A percentile compares a stretch with the other conserved stretches of the same genome.
Evolutionary conservation across 2,329 filamentous ascomycete species (phyloP).

Genomic region (Penicillium aurantiogriseum): DNA sequence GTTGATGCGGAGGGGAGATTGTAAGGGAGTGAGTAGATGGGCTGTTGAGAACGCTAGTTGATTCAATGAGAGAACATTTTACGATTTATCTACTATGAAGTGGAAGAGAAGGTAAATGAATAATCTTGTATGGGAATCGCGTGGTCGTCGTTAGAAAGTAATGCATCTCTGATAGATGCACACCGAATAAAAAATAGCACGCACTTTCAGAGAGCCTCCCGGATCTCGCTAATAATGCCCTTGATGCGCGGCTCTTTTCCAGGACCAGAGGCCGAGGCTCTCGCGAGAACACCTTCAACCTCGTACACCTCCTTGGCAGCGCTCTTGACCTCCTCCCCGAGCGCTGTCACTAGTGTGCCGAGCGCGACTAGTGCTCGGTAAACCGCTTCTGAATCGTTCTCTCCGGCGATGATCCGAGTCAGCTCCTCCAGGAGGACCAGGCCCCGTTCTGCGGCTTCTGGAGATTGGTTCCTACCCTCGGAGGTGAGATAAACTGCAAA

Average conservation of each 20-base stretch:
- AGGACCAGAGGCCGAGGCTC: slow-evolving; percentile 48
- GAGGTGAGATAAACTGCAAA: slow-evolving; percentile 69
- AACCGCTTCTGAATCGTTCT: slow-evolving; percentile 76
- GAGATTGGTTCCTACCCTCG: slow-evolving; percentile 38
- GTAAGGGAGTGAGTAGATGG: slow-evolving; percentile 13
- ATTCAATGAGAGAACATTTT: background rate
- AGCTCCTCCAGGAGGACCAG: slow-evolving; percentile 62
- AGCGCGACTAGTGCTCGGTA: slow-evolving; percentile 80
- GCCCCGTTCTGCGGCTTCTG: slow-evolving; percentile 48
- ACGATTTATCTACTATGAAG: background rate
- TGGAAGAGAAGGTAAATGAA: background rate
- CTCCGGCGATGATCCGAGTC: slow-evolving; percentile 60
- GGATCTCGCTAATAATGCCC: slow-evolving; percentile 61
- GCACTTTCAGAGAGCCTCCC: slow-evolving; percentile 32
- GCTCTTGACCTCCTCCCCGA: slow-evolving; percentile 60
- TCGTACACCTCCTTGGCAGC: slow-evolving; percentile 59
- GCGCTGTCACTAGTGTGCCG: slow-evolving; percentile 67
- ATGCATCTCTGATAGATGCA: slow-evolving; percentile 13
- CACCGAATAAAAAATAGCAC: slow-evolving; percentile 25
- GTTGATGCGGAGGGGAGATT: slow-evolving; percentile 40
- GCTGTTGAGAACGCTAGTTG: background rate
- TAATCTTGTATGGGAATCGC: slow-evolving; percentile 6
- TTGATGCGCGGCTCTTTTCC: slow-evolving; percentile 61
- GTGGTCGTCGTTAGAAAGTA: slow-evolving; percentile 18
- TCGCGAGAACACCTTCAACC: slow-evolving; percentile 48